Evolutionary conservation across 164 flowering plant species (phyloP).

Genomic region (Paratinospora sagittata): DNA sequence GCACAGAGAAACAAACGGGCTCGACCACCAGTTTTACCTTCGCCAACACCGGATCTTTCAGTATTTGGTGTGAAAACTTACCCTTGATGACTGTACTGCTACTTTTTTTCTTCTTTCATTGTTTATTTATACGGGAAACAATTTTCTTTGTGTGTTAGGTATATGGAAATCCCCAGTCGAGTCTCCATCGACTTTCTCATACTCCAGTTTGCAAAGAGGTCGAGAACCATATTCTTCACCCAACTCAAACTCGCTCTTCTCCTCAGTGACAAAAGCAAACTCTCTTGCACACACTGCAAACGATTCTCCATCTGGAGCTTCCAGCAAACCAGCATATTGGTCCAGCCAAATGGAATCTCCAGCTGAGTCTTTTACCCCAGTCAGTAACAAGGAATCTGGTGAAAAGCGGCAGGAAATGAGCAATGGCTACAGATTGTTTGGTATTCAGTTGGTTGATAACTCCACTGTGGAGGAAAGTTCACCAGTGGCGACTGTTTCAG

Average conservation of each 20-base stretch:
- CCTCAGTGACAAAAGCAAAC: conserved; percentile 33
- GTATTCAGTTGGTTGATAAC: conserved; percentile 63
- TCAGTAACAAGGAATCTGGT: conserved; percentile 32
- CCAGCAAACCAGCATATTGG: conserved; percentile 45
- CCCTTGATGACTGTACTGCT: not conserved
- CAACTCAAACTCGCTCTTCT: conserved; percentile 26
- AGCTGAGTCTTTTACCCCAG: conserved; percentile 40
- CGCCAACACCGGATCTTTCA: conserved; percentile 44
- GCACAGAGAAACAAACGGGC: conserved; percentile 67
- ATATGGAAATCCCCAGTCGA: conserved; percentile 59
- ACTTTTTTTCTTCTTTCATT: not conserved
- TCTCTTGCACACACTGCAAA: conserved; percentile 35
- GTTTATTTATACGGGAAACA: not conserved
- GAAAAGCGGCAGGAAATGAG: conserved; percentile 54
- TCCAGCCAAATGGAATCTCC: conserved; percentile 36
- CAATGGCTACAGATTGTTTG: conserved; percentile 70
- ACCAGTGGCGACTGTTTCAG: conserved; percentile 26
- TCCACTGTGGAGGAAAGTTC: conserved; percentile 38
- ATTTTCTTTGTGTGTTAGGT: conserved; percentile 26
- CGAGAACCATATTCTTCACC: conserved; percentile 50
- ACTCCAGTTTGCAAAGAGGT: conserved; percentile 45
- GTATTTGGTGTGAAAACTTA: conserved; percentile 34
- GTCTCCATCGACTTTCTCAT: conserved; percentile 39
- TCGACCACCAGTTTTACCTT: conserved; percentile 60
- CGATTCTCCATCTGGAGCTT: conserved; percentile 30